A percentile compares a stretch with the other conserved stretches of the same genome.
Evolutionary conservation across 495 filamentous ascomycete genomes (phyloP).

Genomic region (Aspergillus indologenus): DNA sequence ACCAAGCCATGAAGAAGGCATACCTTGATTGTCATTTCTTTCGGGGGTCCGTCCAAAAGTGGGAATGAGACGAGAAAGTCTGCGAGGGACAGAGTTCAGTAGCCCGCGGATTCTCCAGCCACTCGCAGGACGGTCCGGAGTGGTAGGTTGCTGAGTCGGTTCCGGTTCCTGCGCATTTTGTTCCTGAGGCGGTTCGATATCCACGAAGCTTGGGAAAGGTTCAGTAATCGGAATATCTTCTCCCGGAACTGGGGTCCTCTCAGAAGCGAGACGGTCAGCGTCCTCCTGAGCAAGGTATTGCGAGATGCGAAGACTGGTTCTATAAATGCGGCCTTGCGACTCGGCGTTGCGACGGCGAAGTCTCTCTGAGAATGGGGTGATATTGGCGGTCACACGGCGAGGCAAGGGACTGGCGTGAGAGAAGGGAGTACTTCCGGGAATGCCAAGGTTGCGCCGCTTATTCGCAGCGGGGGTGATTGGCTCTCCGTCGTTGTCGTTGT

Average conservation of each 20-base stretch:
- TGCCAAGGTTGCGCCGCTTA: constrained; percentile 25
- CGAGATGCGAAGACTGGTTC: constrained; percentile 37
- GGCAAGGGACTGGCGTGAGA: constrained; percentile 15
- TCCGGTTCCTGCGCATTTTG: constrained; percentile 5
- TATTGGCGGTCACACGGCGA: constrained; percentile 16
- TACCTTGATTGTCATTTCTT: constrained; percentile 14
- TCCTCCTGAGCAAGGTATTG: constrained; percentile 31
- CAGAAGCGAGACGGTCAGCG: constrained; percentile 19
- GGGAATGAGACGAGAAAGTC: constrained; percentile 22
- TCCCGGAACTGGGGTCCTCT: not conserved
- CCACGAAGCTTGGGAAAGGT: not conserved
- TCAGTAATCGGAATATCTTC: not conserved
- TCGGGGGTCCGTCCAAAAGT: constrained; percentile 19
- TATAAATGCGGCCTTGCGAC: constrained; percentile 29
- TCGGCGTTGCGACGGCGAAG: constrained; percentile 30
- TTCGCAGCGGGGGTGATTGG: constrained; percentile 13
- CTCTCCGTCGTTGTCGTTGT: not conserved
- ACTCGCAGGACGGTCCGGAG: constrained; percentile 20
- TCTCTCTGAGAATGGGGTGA: constrained; percentile 28
- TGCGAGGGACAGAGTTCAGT: constrained; percentile 27
- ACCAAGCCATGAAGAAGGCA: not conserved
- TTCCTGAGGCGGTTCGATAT: not conserved
- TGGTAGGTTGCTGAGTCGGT: constrained; percentile 13
- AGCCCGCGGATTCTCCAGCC: constrained; percentile 27
- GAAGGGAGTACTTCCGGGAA: constrained; percentile 22